Evolutionary conservation across 2,329 filamentous ascomycete species (phyloP), one percentile per base, ranked within the genome.

Genomic region (Aspergillus novofumigatus): DNA sequence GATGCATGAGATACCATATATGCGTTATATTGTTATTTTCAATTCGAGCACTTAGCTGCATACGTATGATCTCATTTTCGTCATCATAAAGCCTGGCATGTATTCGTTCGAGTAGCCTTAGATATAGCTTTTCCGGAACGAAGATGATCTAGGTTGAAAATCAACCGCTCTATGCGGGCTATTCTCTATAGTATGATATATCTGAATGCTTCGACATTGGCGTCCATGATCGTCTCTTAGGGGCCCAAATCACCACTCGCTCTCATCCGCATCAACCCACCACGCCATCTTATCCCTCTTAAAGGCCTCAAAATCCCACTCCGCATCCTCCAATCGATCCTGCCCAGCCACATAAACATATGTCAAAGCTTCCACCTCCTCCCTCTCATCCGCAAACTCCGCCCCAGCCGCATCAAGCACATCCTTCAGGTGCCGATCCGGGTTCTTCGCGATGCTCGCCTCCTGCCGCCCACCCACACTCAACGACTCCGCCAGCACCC

Each of bases 261-360:
- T 75, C 59, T 79, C 77, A 32, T 71, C 71, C 0, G 67, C 72
- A 11, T 78, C 81, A 58, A 81, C 77, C 86, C 86, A 88, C 63
- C 77, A 76, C 51, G 72, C 68, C 81, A 89, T 78, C 78, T 92
- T 96, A 60, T 94, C 87, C 65, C 81, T 80, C 59, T 88, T 85
- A 70, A 97, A 97, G 61, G 89, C 85, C 50, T 87, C 86, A 76
- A 92, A 94, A 71, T 96, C 90, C 93, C 93, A 97, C 72, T 96
- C 92, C 23, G 78, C 74, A 32, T 83, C 78, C 72, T 96, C 91
- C 20, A 97, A 75, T 0, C 67, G 41, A 0, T 73, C 62, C 17
- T 76, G 71, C 1, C 77, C 61, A 14, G 69, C 72, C 48, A 79
- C 77, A 73, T 83, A 92, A 4, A 92, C 81, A 69, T 92, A 92